Base-by-base conservation (phyloP, 768 basidiomycete species). In the Kwoniella botswanensis region DNA sequence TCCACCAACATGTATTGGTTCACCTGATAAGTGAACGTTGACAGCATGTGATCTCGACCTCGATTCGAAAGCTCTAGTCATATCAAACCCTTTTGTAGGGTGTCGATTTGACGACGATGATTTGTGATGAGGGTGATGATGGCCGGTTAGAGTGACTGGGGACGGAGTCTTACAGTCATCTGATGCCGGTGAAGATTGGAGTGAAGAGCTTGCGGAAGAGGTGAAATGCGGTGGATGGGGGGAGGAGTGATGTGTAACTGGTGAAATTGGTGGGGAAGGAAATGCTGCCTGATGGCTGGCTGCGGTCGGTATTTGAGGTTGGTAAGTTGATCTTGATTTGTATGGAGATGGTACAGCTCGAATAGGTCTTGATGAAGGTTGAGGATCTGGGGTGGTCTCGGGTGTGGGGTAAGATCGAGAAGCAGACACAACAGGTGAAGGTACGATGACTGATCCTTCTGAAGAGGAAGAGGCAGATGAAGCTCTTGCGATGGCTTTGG, bases 111-210 rank as follows among this genome's bases (percentile, higher is more conserved):
- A 35, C 18, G 52, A 42, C 15, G 67, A 35, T 35, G 35, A 29
- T 35, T 53, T 68, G 59, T 22, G 46, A 53, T 42, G 61, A 56
- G 50, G 17, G n/a, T 63, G 63, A 22, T 56, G 24, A 43, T 55
- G 50, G 42, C 68, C 58, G 12, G 71, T 71, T 21, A 81, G 63
- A 26, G 79, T 76, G 61, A 81, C 70, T 43, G 79, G 79, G 12
- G 77, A 79, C 17, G 79, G 79, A 4, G 79, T 81, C 52, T 77
- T 79, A 63, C 79, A 81, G 68, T 81, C 77, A 54, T 81, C 79
- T 12, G 73, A 74, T 22, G 78, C 79, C 11, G 79, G 79, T 63
- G 79, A 81, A 4, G 79, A 81, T 52, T 62, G 72, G n/a, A 80
- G 69, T 15, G 79, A 80, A 15, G 75, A 77, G 58, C 67, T 73